phyloP scores from a whole-genome alignment of 1,284 basidiomycete genomes.

The Microbotryum scabiosae region DNA sequence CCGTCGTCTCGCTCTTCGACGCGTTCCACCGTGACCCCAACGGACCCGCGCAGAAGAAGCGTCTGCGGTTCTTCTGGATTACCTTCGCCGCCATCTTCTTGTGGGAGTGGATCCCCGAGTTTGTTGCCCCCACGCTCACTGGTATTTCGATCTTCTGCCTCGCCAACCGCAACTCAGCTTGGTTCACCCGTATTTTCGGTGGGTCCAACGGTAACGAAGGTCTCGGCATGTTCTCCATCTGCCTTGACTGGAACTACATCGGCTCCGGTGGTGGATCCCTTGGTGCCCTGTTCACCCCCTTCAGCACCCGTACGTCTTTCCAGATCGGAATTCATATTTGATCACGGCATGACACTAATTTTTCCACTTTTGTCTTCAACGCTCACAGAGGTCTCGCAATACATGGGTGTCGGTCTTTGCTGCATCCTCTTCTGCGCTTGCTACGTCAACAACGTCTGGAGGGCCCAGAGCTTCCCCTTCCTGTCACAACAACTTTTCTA shows the following conservation, averaged over 20 bases:
- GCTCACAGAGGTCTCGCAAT: conserved; percentile 18
- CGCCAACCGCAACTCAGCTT: conserved; percentile 48
- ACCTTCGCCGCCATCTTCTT: conserved; percentile 33
- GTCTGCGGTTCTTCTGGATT: conserved; percentile 34
- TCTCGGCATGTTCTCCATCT: conserved; percentile 48
- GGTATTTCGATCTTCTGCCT: conserved; percentile 51
- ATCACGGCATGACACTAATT: too few species aligned
- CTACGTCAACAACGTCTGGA: conserved; percentile 48
- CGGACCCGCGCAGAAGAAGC: conserved; percentile 30
- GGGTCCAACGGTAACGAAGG: conserved; percentile 58
- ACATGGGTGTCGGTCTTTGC: conserved; percentile 35
- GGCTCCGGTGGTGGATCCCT: conserved; percentile 30
- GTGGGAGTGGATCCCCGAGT: conserved; percentile 43
- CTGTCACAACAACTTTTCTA: conserved; percentile 54
- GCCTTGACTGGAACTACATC: conserved; percentile 46
- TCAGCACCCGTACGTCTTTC: conserved; percentile 12
- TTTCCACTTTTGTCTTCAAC: too few species aligned
- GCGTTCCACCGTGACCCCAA: conserved; percentile 49
- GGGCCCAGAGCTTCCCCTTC: conserved; percentile 55
- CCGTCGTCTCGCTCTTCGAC: conserved; percentile 53
- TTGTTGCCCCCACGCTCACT: conserved; percentile 43
- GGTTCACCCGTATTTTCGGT: conserved; percentile 58
- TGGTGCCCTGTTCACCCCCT: conserved; percentile 26
- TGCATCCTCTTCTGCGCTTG: conserved; percentile 51
- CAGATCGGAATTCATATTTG: too few species aligned